A percentile compares a stretch with the other conserved stretches of the same genome.
Evolutionary conservation across 139 green algal genomes (phyloP).

Genomic region (Haematococcus lacustris): DNA sequence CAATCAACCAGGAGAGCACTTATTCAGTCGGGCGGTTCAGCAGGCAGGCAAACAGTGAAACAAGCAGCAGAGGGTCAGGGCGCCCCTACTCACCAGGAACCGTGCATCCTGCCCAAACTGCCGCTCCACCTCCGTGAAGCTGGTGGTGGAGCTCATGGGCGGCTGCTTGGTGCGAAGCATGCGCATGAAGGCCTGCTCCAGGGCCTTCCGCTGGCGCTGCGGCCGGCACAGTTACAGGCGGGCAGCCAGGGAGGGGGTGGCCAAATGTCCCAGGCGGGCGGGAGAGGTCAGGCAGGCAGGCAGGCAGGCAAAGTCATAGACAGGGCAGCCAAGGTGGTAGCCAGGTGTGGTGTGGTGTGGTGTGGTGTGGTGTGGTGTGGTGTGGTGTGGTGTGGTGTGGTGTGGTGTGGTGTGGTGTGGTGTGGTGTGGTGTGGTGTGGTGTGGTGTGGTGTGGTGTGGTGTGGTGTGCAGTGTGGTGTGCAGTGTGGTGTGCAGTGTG

Average conservation of each 20-base stretch:
- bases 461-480: not conserved
- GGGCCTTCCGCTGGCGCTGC: not conserved
- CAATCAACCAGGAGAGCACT: not conserved
- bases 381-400: too few species aligned
- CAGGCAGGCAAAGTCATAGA: not conserved
- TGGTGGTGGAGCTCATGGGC: not conserved
- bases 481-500: not conserved
- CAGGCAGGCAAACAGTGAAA: not conserved
- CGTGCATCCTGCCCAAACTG: constrained; percentile 5
- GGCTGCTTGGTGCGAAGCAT: constrained; percentile 11
- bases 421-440: too few species aligned
- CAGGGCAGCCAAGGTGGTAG: not conserved
- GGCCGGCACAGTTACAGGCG: not conserved
- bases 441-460: too few species aligned
- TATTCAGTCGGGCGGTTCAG: too few species aligned
- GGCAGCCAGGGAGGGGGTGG: too few species aligned
- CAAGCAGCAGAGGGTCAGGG: not conserved
- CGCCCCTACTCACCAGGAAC: constrained; percentile 1
- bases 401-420: too few species aligned
- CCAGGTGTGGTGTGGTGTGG: not conserved
- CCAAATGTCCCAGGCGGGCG: too few species aligned
- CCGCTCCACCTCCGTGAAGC: not conserved
- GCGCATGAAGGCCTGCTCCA: constrained; percentile 9
- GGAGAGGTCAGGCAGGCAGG: too few species aligned
- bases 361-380: not conserved